Conservation (phyloP, 495 filamentous ascomycete genomes). For the Penicillium daleae region DNA sequence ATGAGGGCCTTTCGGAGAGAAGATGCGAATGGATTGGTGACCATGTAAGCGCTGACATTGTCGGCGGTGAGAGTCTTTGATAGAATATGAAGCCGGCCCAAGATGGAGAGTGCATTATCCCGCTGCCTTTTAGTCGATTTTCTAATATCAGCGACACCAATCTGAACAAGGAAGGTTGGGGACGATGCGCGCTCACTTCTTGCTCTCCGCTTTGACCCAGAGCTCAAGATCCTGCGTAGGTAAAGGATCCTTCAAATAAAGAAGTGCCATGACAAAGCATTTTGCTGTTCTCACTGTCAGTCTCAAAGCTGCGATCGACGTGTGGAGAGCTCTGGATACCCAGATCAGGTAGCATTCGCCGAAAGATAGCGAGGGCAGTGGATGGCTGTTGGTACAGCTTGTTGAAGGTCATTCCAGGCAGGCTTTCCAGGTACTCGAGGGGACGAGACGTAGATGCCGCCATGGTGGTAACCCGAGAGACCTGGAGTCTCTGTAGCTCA, state of each 20-base stretch:
- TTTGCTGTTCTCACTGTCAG: constrained; percentile 66
- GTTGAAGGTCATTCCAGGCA: constrained; percentile 83
- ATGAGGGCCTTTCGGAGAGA: constrained; percentile 84
- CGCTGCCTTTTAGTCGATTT: constrained; percentile 57
- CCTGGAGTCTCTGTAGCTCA: constrained; percentile 46
- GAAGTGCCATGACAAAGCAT: constrained; percentile 89
- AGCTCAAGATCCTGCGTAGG: constrained; percentile 74
- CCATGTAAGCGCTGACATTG: constrained; percentile 64
- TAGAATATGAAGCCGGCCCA: constrained; percentile 83
- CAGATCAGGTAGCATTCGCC: constrained; percentile 92
- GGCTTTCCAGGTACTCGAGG: constrained; percentile 87
- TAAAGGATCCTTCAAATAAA: constrained; percentile 82
- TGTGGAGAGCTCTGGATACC: constrained; percentile 57
- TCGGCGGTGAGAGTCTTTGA: constrained; percentile 60
- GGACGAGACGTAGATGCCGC: constrained; percentile 66
- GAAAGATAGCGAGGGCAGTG: constrained; percentile 91
- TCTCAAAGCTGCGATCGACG: constrained; percentile 9
- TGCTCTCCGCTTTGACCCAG: constrained; percentile 78
- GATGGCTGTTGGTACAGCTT: constrained; percentile 95
- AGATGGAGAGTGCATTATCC: constrained; percentile 78
- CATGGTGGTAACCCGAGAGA: constrained; percentile 55
- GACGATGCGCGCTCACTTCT: constrained; percentile 50
- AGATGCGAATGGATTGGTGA: constrained; percentile 73
- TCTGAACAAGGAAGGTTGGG: neutral
- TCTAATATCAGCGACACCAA: constrained; percentile 7